Conservation (phyloP, 176 grass and related monocot genomes). For the Stipa capillata region DNA sequence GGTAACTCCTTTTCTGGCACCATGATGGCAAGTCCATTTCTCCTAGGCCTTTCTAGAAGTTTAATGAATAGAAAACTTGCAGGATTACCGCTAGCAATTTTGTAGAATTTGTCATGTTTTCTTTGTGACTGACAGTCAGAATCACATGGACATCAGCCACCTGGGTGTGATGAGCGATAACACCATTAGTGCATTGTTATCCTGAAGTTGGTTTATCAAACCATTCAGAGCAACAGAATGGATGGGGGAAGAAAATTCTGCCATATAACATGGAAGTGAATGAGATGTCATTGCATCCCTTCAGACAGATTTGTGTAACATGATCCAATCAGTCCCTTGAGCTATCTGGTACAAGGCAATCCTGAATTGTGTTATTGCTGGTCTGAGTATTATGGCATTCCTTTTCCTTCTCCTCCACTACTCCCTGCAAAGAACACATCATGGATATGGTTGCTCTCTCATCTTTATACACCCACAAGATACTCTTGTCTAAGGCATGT, state of each 20-base stretch:
- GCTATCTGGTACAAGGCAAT: conserved; percentile 6
- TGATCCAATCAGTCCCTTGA: background rate
- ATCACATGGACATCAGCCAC: conserved; percentile 1
- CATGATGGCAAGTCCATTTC: background rate
- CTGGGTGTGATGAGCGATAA: background rate
- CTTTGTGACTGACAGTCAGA: background rate
- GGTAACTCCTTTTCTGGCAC: background rate
- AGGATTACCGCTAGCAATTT: background rate
- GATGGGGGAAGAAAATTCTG: background rate
- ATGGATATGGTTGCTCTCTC: conserved; percentile 39
- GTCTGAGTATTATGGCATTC: conserved; percentile 24
- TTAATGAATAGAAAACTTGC: background rate
- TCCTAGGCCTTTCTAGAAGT: background rate
- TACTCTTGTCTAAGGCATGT: conserved; percentile 35
- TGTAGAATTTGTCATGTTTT: background rate
- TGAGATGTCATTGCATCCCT: background rate
- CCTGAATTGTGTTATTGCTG: conserved; percentile 28
- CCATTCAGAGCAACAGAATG: background rate
- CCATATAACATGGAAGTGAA: background rate
- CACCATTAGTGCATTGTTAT: background rate
- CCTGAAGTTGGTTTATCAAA: background rate
- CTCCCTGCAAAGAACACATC: conserved; percentile 20
- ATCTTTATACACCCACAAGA: conserved; percentile 37
- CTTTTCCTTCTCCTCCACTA: conserved; percentile 28
- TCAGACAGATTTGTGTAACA: conserved; percentile 2